These are phyloP conservation scores for Jaltomata sinuosa DNA, from an alignment of 257 asterid species.

Conservation along the genomic window DNA sequence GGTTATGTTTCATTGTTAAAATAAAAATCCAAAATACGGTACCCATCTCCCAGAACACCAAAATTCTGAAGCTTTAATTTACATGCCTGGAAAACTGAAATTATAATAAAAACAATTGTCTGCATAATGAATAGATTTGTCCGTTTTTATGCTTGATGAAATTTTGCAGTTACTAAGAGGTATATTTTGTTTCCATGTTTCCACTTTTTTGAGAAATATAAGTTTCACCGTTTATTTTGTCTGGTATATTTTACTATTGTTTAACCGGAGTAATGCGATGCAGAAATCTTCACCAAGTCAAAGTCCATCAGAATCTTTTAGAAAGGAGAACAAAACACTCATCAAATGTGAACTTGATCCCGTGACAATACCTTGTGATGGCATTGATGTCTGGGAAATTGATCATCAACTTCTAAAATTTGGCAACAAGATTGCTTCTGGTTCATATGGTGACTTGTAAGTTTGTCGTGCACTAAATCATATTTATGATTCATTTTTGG, in stretches of 20 bases:
- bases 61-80: background rate
- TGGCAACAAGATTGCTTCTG: conserved; percentile 36
- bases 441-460: conserved; percentile 48
- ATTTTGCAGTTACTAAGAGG: background rate
- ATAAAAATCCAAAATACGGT: background rate
- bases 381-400: conserved; percentile 46
- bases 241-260: background rate
- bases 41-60: background rate
- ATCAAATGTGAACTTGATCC: conserved; percentile 32
- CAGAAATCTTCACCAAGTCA: conserved; percentile 33
- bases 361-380: conserved; percentile 33
- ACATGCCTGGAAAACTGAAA: background rate
- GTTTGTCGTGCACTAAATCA: background rate
- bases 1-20: background rate
- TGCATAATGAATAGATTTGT: background rate
- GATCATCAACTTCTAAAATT: conserved; percentile 30
- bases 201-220: background rate
- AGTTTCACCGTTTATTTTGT: background rate
- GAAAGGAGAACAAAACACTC: conserved; percentile 9
- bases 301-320: conserved; percentile 17
- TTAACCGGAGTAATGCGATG: background rate
- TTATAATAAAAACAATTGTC: background rate
- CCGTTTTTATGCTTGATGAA: background rate
- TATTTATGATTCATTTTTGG: conserved; percentile 3
- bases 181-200: background rate